Evolutionary conservation across 305 asterid species (phyloP).

Genomic region (Fraxinus dipetala): DNA sequence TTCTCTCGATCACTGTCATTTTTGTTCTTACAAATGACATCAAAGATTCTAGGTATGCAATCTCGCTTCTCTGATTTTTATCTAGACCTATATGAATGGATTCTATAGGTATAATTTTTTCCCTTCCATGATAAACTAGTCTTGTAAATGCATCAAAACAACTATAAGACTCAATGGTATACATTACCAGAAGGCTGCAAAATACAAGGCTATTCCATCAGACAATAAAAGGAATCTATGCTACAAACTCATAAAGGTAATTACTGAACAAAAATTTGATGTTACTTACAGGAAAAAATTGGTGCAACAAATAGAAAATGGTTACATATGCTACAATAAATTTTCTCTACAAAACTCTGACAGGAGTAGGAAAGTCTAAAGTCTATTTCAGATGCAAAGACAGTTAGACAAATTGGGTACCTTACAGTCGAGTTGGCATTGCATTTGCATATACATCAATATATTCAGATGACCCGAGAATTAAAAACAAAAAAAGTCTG

Average conservation of each 20-base stretch:
- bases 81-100: neutral
- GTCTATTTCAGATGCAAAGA: neutral
- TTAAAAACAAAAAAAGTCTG: neutral
- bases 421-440: constrained; percentile 26
- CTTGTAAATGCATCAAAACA: neutral
- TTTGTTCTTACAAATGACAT: neutral
- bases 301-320: constrained; percentile 27
- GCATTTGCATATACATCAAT: constrained; percentile 16
- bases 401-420: constrained; percentile 19
- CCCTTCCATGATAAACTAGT: neutral
- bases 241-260: constrained; percentile 26
- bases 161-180: neutral
- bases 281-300: constrained; percentile 43
- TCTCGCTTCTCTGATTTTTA: neutral
- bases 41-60: neutral
- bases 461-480: constrained; percentile 12
- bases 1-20: neutral
- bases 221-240: neutral
- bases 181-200: neutral
- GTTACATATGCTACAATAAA: constrained; percentile 23
- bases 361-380: neutral
- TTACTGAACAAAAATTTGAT: constrained; percentile 21
- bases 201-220: neutral
- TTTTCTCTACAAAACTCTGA: constrained; percentile 31
- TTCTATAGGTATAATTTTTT: neutral